These are phyloP conservation scores for Lichtheimia hyalospora DNA, from an alignment of 371 early-diverging fungal species.

Conservation along the genomic window DNA sequence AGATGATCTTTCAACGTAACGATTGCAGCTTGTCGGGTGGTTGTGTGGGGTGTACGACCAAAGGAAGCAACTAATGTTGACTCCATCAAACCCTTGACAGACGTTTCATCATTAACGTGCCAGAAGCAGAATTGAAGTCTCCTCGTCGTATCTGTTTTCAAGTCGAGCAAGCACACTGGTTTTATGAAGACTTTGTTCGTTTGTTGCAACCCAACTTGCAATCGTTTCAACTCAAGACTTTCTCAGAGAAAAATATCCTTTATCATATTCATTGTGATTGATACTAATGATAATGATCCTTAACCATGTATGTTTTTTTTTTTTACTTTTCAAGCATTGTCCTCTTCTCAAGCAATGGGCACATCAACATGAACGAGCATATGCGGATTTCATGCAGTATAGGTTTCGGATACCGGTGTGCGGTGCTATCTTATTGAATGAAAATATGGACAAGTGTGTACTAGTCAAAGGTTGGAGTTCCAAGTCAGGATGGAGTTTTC, in stretches of 20 bases:
- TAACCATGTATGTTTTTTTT: slow-evolving; percentile 17
- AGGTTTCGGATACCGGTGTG: slow-evolving; percentile 98
- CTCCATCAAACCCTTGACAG: slow-evolving; percentile 30
- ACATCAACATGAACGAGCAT: slow-evolving; percentile 84
- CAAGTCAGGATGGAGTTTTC: slow-evolving; percentile 94
- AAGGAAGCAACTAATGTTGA: not conserved
- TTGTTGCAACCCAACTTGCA: slow-evolving; percentile 79
- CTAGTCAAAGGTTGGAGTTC: slow-evolving; percentile 92
- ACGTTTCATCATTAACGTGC: slow-evolving; percentile 98
- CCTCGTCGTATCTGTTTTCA: slow-evolving; percentile 97
- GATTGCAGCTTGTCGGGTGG: too few relatives aligned
- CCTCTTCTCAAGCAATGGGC: slow-evolving; percentile 88
- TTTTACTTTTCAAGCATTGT: slow-evolving; percentile 78
- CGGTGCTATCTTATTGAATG: slow-evolving; percentile 97
- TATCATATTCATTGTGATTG: slow-evolving; percentile 12
- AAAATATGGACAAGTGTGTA: slow-evolving; percentile 79
- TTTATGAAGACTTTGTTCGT: slow-evolving; percentile 97
- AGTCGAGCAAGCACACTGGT: slow-evolving; percentile 99
- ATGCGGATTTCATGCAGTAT: slow-evolving; percentile 92
- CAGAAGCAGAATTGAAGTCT: slow-evolving; percentile 86
- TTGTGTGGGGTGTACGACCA: not conserved
- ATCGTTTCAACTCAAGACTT: slow-evolving; percentile 78
- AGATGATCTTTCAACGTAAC: slow-evolving; percentile 82
- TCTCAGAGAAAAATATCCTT: slow-evolving; percentile 74
- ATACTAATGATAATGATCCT: slow-evolving; percentile 5